phyloP scores from a whole-genome alignment of 2,329 filamentous ascomycete genomes.

The Exophiala aquamarina region DNA sequence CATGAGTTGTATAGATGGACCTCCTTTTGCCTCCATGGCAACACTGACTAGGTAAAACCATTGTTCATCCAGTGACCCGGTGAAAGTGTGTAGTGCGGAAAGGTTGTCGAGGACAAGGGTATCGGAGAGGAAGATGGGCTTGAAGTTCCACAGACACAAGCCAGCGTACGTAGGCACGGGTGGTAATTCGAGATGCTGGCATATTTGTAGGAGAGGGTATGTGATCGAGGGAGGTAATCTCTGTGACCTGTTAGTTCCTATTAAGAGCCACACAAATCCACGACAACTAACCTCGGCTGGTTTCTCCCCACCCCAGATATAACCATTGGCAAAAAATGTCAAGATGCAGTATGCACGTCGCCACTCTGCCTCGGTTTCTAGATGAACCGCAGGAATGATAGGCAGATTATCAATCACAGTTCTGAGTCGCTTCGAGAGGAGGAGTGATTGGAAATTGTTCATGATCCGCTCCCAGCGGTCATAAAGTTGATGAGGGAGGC shows the following conservation, averaged over 20 bases:
- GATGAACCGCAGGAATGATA: slow-evolving; percentile 75
- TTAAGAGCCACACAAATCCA: too few species aligned
- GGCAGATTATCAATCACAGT: slow-evolving; percentile 78
- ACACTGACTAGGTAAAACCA: slow-evolving; percentile 98
- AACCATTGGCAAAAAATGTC: slow-evolving; percentile 77
- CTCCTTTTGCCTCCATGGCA: slow-evolving; percentile 90
- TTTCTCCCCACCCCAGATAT: slow-evolving; percentile 81
- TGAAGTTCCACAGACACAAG: slow-evolving; percentile 95
- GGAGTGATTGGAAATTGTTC: slow-evolving; percentile 80
- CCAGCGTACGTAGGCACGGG: slow-evolving; percentile 93
- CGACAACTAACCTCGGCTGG: slow-evolving; percentile 63
- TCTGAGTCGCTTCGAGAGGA: slow-evolving; percentile 80
- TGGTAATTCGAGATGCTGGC: slow-evolving; percentile 76
- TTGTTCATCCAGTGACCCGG: slow-evolving; percentile 91
- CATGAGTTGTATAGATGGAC: slow-evolving; percentile 84
- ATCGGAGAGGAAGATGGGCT: slow-evolving; percentile 82
- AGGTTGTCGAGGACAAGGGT: slow-evolving; percentile 85
- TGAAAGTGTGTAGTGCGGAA: slow-evolving; percentile 84
- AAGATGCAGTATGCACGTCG: slow-evolving; percentile 79
- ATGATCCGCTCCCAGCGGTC: slow-evolving; percentile 89
- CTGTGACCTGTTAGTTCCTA: slow-evolving; percentile 34
- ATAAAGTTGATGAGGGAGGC: slow-evolving; percentile 87
- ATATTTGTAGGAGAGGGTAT: slow-evolving; percentile 76
- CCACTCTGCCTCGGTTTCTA: slow-evolving; percentile 87
- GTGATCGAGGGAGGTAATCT: slow-evolving; percentile 77